These are phyloP conservation scores for Didymella segeticola DNA, from an alignment of 2,329 filamentous ascomycete species.

Conservation along the genomic window DNA sequence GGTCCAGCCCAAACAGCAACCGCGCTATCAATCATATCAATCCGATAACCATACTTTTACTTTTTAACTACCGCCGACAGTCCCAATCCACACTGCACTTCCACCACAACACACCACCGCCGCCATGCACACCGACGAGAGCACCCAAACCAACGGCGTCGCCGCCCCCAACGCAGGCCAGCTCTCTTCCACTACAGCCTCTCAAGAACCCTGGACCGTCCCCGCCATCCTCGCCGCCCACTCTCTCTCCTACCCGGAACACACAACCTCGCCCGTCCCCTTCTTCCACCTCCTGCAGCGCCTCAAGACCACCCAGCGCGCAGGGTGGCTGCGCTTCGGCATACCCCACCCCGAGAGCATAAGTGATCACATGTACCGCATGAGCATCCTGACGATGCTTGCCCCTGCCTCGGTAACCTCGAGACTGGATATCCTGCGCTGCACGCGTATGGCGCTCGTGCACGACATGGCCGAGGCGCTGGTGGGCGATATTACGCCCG, in stretches of 20 bases:
- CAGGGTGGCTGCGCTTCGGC: constrained; percentile 91
- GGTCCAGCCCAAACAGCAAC: constrained; percentile 5
- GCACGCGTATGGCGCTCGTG: constrained; percentile 93
- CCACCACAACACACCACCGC: background rate
- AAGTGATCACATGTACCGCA: constrained; percentile 99
- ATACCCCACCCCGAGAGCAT: constrained; percentile 85
- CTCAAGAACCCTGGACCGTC: background rate
- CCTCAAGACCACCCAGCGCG: constrained; percentile 94
- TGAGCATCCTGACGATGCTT: constrained; percentile 95
- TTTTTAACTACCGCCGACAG: no score
- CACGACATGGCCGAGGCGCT: constrained; percentile 98
- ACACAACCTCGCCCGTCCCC: constrained; percentile 75
- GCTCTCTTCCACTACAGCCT: constrained; percentile 12
- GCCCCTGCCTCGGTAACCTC: constrained; percentile 76
- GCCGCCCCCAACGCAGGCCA: constrained; percentile 46
- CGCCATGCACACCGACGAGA: constrained; percentile 43
- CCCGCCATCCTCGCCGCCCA: constrained; percentile 69
- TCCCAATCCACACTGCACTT: no score
- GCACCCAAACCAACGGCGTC: constrained; percentile 51
- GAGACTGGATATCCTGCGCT: constrained; percentile 77
- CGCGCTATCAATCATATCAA: background rate
- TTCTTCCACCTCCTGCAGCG: constrained; percentile 96
- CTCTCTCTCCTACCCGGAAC: constrained; percentile 62
- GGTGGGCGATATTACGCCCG: constrained; percentile 95
- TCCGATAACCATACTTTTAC: no score